Evolutionary conservation across 768 basidiomycete genomes (phyloP), one percentile per base, ranked within the genome.

Genomic region (Candolleomyces eurysporus): DNA sequence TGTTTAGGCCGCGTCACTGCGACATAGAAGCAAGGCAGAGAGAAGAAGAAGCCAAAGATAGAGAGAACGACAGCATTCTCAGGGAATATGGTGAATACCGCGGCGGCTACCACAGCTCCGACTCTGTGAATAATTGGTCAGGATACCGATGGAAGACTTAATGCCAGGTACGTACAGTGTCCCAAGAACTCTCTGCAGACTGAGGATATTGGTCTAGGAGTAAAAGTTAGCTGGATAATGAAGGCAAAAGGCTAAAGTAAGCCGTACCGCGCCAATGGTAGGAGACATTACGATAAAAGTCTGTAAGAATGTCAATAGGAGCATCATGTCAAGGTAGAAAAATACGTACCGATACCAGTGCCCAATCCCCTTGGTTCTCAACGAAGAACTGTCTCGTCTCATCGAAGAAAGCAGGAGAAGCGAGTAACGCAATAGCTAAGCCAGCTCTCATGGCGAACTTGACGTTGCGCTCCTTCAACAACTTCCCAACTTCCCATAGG

Each of bases 271-370:
- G 55, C 94, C 94, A 46, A 95, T 91, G 2, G 92, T 93, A 0
- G 92, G 92, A 8, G 90, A 91, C 67, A 94, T 88, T n/a, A 95
- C 91, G n/a, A 91, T 86, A 66, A 94, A 92, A 73, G 88, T 92
- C 90, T 91, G 58, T n/a, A 2, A 36, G 10, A 14, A 31, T 59
- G 16, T 43, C 32, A 60, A 48, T 1, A 32, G 17, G 21, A 22
- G 13, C n/a, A 6, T 17, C 21, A 16, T 11, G 8, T 26, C 55
- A 11, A 19, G 3, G 36, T 46, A 43, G 40, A 59, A 55, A 58
- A 36, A 59, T 30, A 77, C 84, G 69, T 63, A 92, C 94, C 49
- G 95, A 95, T 57, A 98, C 92, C 68, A 99, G 76, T 1, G 94
- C 94, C 96, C 96, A 99, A 75, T 98, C 94, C 40, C 96, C 96